Base-by-base conservation (phyloP, 192 early-diverging fungal species). In the Ambispora gerdemannii region DNA sequence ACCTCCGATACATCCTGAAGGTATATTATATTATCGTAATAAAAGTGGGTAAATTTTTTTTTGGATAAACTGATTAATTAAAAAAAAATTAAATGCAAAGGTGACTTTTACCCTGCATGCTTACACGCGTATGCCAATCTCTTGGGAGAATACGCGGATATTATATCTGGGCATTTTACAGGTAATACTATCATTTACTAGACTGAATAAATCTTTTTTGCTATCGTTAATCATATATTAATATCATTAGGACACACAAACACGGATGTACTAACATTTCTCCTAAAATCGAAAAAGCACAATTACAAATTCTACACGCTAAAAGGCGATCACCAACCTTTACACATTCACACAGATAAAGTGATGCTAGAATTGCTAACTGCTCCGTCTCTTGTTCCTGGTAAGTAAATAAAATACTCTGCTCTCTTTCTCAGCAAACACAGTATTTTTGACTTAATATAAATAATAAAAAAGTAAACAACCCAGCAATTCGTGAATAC, bases 111-210 rank as follows among this genome's bases (percentile, higher is more conserved):
- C n/a, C 38, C 43, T 10, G 22, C 17, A 13, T 81, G 77, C 34
- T 74, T 74, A 32, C 28, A 32, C 1, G 17, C 19, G 31, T 81
- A 78, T 13, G 56, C 71, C 15, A 30, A 74, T 17, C 25, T 81
- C 8, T 69, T 81, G 22, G 80, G 80, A 2, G 36, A 67, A 30
- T 81, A 72, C 53, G 43, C 71, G 6, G 47, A 69, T 63, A 50
- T 74, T 2, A 81, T 81, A 61, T 47, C 33, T n/a, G 80, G 77
- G 25, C 77, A 81, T 50, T 78, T 81, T 24, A 73, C 80, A 38
- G 80, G 80, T 67, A 33, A 28, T 2, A 32, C 49, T 50, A 22
- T 32, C 13, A 6, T 65, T 34, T n/a, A 25, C 22, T 52, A 27
- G 3, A 22, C 22, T 51, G 4, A 22, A 24, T 43, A 27, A 47